phyloP scores from a whole-genome alignment of 768 basidiomycete genomes.

The Psilocybe sp. region DNA sequence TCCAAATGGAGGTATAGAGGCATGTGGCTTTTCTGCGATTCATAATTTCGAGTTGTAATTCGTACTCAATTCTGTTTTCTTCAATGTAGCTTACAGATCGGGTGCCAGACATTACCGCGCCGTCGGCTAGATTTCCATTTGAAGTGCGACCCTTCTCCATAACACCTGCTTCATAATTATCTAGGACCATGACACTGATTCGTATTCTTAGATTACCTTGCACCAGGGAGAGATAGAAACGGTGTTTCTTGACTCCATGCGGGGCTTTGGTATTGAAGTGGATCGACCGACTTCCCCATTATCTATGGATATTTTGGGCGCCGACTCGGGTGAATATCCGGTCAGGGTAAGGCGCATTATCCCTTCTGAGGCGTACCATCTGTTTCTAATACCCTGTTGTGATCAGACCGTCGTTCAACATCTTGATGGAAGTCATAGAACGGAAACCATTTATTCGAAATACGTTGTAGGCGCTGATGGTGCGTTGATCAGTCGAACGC shows the following conservation, averaged over 20 bases:
- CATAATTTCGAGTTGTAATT: neutral
- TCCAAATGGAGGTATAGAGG: conserved; percentile 59
- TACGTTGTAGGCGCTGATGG: conserved; percentile 80
- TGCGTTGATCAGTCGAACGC: conserved; percentile 25
- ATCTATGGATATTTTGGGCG: conserved; percentile 45
- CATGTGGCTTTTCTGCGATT: conserved; percentile 24
- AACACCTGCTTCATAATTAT: too few species aligned
- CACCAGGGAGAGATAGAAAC: conserved; percentile 65
- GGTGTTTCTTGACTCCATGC: conserved; percentile 58
- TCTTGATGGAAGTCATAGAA: conserved; percentile 29
- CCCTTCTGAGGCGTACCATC: neutral
- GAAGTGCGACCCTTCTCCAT: conserved; percentile 38
- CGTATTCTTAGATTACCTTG: conserved; percentile 41
- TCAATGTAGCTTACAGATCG: conserved; percentile 54
- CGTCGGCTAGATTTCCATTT: conserved; percentile 68
- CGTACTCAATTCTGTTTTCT: neutral
- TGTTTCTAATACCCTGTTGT: neutral
- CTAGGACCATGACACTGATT: too few species aligned
- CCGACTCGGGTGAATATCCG: conserved; percentile 36
- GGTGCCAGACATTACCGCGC: conserved; percentile 57
- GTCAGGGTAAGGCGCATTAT: conserved; percentile 28
- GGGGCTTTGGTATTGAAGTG: conserved; percentile 41
- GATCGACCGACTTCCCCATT: conserved; percentile 48
- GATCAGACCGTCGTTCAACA: conserved; percentile 44
- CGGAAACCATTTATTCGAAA: conserved; percentile 64